These are phyloP conservation scores for Laetiporus sulphureus DNA, from an alignment of 1,284 basidiomycete genomes.

Conservation along the genomic window DNA sequence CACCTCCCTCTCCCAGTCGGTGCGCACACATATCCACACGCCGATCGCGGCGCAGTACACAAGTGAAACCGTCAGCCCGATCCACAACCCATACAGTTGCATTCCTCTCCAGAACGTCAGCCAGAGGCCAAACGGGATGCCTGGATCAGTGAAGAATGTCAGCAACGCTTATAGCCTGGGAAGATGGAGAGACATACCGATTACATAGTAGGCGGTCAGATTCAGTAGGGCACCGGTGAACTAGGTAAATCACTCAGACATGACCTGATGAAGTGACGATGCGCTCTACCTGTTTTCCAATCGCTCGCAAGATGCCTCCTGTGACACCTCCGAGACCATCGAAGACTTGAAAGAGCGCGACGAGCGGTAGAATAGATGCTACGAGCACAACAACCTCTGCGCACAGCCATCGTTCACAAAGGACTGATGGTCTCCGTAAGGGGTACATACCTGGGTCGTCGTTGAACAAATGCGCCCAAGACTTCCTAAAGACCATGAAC, in stretches of 20 bases:
- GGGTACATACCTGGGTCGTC: slow-evolving; percentile 52
- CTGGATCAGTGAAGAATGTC: slow-evolving; percentile 20
- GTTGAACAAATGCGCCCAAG: slow-evolving; percentile 84
- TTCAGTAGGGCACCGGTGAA: slow-evolving; percentile 63
- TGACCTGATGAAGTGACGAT: slow-evolving; percentile 7
- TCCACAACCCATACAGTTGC: slow-evolving; percentile 58
- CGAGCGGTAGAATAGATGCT: slow-evolving; percentile 67
- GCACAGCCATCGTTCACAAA: not conserved
- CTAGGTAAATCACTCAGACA: slow-evolving; percentile 22
- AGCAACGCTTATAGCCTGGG: too few relatives aligned
- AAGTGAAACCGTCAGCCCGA: slow-evolving; percentile 57
- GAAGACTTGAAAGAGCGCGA: slow-evolving; percentile 76
- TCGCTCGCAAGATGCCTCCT: slow-evolving; percentile 70
- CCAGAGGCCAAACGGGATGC: slow-evolving; percentile 61
- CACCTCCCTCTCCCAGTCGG: slow-evolving; percentile 63
- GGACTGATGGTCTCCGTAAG: not conserved
- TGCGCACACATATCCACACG: slow-evolving; percentile 41
- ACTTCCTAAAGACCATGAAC: slow-evolving; percentile 65
- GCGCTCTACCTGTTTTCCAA: slow-evolving; percentile 56
- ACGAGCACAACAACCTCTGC: slow-evolving; percentile 60
- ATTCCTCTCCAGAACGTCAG: slow-evolving; percentile 49
- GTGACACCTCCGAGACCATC: slow-evolving; percentile 69
- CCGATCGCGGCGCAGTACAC: slow-evolving; percentile 45
- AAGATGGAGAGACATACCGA: slow-evolving; percentile 32
- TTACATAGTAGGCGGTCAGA: slow-evolving; percentile 57